Conservation (phyloP, 129 eudicot species). For the Flaveria linearis region DNA sequence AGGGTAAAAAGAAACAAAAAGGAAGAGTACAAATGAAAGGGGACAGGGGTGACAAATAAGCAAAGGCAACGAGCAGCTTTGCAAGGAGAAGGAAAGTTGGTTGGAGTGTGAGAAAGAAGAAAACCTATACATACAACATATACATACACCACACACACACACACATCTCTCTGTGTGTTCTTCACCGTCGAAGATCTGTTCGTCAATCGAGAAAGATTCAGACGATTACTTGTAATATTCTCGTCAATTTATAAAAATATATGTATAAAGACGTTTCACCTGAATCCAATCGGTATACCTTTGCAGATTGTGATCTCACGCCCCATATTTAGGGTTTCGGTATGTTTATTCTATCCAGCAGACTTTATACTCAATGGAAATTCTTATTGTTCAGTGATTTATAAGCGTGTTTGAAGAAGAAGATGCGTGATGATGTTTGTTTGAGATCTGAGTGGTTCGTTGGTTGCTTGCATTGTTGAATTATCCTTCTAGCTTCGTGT, state of each 20-base stretch:
- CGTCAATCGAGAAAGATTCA: slow-evolving; percentile 39
- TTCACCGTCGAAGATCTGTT: slow-evolving; percentile 32
- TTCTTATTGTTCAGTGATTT: slow-evolving; percentile 7
- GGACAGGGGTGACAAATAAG: slow-evolving; percentile 44
- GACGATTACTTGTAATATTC: slow-evolving; percentile 4
- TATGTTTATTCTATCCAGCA: slow-evolving; percentile 26
- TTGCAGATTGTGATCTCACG: slow-evolving; percentile 48
- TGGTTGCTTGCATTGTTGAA: slow-evolving; percentile 44
- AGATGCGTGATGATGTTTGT: slow-evolving; percentile 23
- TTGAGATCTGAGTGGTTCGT: slow-evolving; percentile 51
- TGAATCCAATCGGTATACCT: slow-evolving; percentile 24
- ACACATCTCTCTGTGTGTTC: slow-evolving; percentile 22
- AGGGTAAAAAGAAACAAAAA: background rate
- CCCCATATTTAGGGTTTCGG: slow-evolving; percentile 41
- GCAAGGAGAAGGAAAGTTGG: slow-evolving; percentile 38
- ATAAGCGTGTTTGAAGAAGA: background rate
- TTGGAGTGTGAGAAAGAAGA: slow-evolving; percentile 29
- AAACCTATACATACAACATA: slow-evolving; percentile 12
- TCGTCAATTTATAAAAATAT: background rate
- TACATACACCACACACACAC: background rate
- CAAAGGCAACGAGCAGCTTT: slow-evolving; percentile 37
- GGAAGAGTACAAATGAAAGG: slow-evolving; percentile 32
- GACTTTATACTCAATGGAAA: background rate
- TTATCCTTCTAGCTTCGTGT: background rate
- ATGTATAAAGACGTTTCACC: slow-evolving; percentile 39